Evolutionary conservation across 2,329 filamentous ascomycete genomes (phyloP), one percentile per base, ranked within the genome.

Genomic region (Lachnellula willkommii): DNA sequence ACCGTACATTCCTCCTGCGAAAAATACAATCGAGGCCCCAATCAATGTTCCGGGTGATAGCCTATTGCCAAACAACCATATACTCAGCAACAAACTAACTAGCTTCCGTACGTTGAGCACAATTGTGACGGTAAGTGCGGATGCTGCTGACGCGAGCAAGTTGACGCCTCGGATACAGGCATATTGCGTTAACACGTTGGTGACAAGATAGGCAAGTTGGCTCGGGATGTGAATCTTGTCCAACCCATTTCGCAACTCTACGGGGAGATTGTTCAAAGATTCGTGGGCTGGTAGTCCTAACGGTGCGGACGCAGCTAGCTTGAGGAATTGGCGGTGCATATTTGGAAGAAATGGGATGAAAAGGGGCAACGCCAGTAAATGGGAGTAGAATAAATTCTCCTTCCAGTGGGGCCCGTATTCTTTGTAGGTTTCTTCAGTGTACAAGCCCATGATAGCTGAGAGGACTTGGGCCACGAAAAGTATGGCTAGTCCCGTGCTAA

Each of bases 141-240:
- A 93, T 3, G 90, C 90, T 53, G 87, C 87, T 0, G 93, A 89
- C 1, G 90, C 92, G 4, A 99, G 79, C n/a, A 96, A 80, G 65
- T 97, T 97, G 55, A 99, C 94, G 1, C 94, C 94, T 3, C 92
- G 88, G 61, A 99, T 97, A 71, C 94, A 99, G 24, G 91, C 82
- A 67, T 96, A 90, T 72, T 99, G 94, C 3, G 94, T 97, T 49
- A 95, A 69, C 0, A 95, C 90, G 66, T 95, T 95, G 59, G 88
- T 78, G 1, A 78, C 74, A 15, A 95, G 77, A 66, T 84, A 90
- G 36, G 84, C 78, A 17, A 94, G 73, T 66, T 91, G 88, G 63
- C 82, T 85, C 7, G 90, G 89, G 15, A 87, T 71, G 36, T 64
- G 57, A n/a, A 72, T 67, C 24, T 65, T 70, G 40, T 60, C 56